phyloP scores from a whole-genome alignment of 2,329 filamentous ascomycete genomes.

The Colletotrichum destructivum region DNA sequence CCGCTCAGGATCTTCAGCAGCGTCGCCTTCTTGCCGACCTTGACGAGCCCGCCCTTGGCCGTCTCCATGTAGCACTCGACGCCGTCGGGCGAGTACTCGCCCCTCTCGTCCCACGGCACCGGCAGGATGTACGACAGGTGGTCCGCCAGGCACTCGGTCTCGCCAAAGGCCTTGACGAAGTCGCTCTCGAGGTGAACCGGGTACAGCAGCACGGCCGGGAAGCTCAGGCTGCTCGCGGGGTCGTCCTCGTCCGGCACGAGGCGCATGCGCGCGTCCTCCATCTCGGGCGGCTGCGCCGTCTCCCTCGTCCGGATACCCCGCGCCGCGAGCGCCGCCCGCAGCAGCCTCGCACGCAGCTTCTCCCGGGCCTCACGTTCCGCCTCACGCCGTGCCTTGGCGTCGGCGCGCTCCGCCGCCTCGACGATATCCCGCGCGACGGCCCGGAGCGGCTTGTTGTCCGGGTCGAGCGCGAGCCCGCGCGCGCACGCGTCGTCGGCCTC shows the following conservation, averaged over 20 bases:
- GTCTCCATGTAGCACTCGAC: constrained; percentile 96
- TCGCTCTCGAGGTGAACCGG: constrained; percentile 87
- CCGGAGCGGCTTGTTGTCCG: constrained; percentile 77
- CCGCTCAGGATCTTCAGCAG: constrained; percentile 81
- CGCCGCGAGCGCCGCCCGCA: constrained; percentile 77
- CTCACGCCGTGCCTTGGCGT: constrained; percentile 70
- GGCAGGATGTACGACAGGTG: constrained; percentile 91
- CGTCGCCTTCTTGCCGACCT: constrained; percentile 88
- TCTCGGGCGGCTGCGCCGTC: constrained; percentile 83
- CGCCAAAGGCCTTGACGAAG: constrained; percentile 89
- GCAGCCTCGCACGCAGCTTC: constrained; percentile 70
- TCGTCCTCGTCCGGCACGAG: constrained; percentile 82
- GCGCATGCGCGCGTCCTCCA: constrained; percentile 84
- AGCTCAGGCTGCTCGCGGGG: constrained; percentile 77
- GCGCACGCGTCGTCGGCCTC: constrained; percentile 87
- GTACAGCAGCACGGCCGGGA: constrained; percentile 89
- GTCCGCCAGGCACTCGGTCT: constrained; percentile 81
- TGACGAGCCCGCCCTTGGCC: constrained; percentile 82
- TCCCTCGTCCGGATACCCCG: constrained; percentile 78
- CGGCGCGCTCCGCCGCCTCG: constrained; percentile 68
- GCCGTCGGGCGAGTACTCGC: constrained; percentile 74
- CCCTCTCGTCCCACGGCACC: constrained; percentile 83
- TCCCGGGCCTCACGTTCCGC: constrained; percentile 68
- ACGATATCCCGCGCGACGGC: constrained; percentile 75
- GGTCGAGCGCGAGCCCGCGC: constrained; percentile 81